Evolutionary conservation across 2,329 filamentous ascomycete species (phyloP).

Genomic region (Monosporascus ibericus): DNA sequence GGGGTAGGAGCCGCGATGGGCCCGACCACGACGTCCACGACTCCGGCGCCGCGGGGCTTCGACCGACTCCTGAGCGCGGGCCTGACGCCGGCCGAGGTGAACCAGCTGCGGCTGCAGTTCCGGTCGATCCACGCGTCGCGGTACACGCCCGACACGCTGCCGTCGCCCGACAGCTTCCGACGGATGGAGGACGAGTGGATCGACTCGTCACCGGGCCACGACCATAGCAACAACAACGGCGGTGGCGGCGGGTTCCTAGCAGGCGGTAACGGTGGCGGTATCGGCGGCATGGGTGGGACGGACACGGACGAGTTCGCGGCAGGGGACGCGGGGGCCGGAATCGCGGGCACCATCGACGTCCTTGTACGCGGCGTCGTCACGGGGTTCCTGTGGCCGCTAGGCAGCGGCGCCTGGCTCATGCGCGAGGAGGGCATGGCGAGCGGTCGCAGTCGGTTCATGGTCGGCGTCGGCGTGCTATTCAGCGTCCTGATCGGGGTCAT

Average conservation of each 20-base stretch:
- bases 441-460: constrained; percentile 76
- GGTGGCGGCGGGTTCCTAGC: constrained; percentile 27
- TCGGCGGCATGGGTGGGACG: constrained; percentile 32
- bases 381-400: constrained; percentile 92
- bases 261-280: constrained; percentile 22
- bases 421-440: constrained; percentile 85
- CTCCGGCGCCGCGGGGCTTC: constrained; percentile 68
- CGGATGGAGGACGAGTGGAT: constrained; percentile 87
- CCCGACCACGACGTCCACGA: constrained; percentile 29
- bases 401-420: constrained; percentile 77
- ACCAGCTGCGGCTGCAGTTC: constrained; percentile 82
- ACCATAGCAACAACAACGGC: constrained; percentile 14
- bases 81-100: constrained; percentile 77
- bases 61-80: constrained; percentile 77
- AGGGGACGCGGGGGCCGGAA: constrained; percentile 29
- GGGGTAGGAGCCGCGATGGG: constrained; percentile 2
- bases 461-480: constrained; percentile 76
- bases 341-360: constrained; percentile 65
- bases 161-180: constrained; percentile 67
- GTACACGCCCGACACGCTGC: constrained; percentile 85
- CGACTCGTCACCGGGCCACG: constrained; percentile 48
- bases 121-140: constrained; percentile 74
- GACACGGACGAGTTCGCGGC: constrained; percentile 27
- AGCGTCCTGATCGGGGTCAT: constrained; percentile 30
- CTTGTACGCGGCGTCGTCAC: constrained; percentile 83